These are phyloP conservation scores for Cryptococcus sp. DNA, from an alignment of 1,284 basidiomycete genomes.

Conservation along the genomic window DNA sequence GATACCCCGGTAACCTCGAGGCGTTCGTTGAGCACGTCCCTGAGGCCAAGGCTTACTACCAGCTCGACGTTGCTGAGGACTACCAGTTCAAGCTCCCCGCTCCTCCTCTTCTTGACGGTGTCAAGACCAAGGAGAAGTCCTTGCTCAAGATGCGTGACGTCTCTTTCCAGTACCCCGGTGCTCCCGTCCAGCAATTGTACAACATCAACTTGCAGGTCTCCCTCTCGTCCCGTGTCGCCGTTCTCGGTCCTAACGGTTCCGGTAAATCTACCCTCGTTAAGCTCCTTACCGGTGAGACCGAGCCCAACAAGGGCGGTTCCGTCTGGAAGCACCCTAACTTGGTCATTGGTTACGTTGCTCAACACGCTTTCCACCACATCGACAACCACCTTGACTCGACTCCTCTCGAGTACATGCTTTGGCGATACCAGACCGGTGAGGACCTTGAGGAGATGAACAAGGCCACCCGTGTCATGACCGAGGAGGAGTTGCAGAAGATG, in stretches of 20 bases:
- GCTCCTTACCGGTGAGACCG: constrained; percentile 95
- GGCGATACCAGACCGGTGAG: constrained; percentile 99
- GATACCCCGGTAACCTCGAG: constrained; percentile 97
- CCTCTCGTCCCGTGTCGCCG: constrained; percentile 92
- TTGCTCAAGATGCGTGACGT: constrained; percentile 97
- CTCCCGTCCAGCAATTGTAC: constrained; percentile 83
- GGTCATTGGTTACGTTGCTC: constrained; percentile 97
- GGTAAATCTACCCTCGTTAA: constrained; percentile 99
- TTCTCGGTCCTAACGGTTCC: constrained; percentile 96
- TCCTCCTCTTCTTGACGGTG: constrained; percentile 95
- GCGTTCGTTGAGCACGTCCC: constrained; percentile 90
- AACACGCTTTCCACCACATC: constrained; percentile 99
- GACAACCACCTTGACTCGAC: constrained; percentile 98
- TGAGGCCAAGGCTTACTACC: constrained; percentile 98
- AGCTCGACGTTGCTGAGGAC: constrained; percentile 89
- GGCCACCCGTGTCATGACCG: constrained; percentile 81
- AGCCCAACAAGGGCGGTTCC: constrained; percentile 93
- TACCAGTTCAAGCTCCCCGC: constrained; percentile 96
- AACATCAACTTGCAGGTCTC: constrained; percentile 96
- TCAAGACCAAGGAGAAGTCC: constrained; percentile 99
- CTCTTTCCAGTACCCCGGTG: constrained; percentile 92
- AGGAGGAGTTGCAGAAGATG: constrained; percentile 93
- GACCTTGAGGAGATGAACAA: constrained; percentile 95
- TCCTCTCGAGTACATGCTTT: constrained; percentile 96
- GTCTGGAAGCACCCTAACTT: constrained; percentile 99